These are phyloP conservation scores for Sporothrix schenckii DNA, from an alignment of 2,329 filamentous ascomycete species.

Conservation along the genomic window DNA sequence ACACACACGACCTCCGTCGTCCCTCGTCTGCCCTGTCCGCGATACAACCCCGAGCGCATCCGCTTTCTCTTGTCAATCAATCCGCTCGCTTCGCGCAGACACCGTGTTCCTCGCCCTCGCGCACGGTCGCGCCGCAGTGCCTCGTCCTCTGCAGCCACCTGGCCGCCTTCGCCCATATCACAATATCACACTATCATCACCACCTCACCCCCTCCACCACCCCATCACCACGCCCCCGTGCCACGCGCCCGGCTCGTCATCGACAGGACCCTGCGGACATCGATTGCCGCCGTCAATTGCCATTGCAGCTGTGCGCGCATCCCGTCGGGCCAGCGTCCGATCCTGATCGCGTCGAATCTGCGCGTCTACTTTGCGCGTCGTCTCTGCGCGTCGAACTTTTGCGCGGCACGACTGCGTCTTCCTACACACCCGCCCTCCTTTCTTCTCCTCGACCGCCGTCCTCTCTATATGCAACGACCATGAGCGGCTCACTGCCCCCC, in stretches of 20 bases:
- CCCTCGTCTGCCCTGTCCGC: slow-evolving; percentile 1
- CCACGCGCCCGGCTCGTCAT: slow-evolving; percentile 19
- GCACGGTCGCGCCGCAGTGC: background rate
- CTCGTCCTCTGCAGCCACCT: background rate
- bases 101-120: background rate
- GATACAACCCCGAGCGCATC: slow-evolving; percentile 9
- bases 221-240: background rate
- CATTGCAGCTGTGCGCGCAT: background rate
- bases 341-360: background rate
- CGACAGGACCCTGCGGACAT: background rate
- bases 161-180: background rate
- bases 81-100: background rate
- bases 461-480: slow-evolving; percentile 44
- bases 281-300: background rate
- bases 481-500: slow-evolving; percentile 47
- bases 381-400: background rate
- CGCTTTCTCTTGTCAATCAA: background rate
- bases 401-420: background rate
- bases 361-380: background rate
- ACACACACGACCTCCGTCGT: slow-evolving; percentile 1
- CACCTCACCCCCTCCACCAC: background rate
- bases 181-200: background rate
- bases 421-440: no score
- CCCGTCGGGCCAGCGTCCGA: background rate
- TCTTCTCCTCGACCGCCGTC: background rate